Percentiles rank a stretch among this genome's conserved stretches.
These are phyloP conservation scores for Trichoderma atrobrunneum DNA, from an alignment of 2,329 filamentous ascomycete species.

Conservation along the genomic window DNA sequence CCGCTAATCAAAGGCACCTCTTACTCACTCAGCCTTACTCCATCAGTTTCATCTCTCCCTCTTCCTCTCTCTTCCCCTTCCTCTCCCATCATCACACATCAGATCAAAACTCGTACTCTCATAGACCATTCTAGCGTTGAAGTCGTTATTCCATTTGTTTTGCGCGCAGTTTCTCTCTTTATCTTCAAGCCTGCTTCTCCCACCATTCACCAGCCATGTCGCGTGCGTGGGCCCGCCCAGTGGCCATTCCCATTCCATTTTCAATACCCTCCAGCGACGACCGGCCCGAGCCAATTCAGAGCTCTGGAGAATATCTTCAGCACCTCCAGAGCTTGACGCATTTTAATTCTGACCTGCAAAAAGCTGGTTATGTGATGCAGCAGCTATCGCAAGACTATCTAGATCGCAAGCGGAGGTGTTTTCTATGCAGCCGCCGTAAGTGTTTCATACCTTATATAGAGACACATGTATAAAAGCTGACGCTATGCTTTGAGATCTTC, in stretches of 20 bases:
- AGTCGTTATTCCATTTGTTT: too few relatives aligned
- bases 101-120: background rate
- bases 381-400: constrained; percentile 29
- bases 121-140: background rate
- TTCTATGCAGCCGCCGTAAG: constrained; percentile 28
- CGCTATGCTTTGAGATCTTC: background rate
- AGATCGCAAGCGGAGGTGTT: constrained; percentile 33
- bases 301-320: constrained; percentile 23
- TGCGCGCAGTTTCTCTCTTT: background rate
- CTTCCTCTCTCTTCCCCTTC: background rate
- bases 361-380: constrained; percentile 29
- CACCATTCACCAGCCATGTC: background rate
- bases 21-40: background rate
- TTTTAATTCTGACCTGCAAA: constrained; percentile 22
- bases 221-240: background rate
- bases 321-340: constrained; percentile 25
- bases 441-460: background rate
- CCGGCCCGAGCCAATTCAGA: constrained; percentile 23
- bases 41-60: background rate
- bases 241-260: background rate
- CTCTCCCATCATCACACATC: background rate
- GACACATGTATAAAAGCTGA: background rate
- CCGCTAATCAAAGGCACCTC: background rate
- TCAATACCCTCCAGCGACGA: background rate
- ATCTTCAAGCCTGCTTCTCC: background rate